Conservation (phyloP, 352 stramenopile species). For the Saprolegnia parasitica region DNA sequence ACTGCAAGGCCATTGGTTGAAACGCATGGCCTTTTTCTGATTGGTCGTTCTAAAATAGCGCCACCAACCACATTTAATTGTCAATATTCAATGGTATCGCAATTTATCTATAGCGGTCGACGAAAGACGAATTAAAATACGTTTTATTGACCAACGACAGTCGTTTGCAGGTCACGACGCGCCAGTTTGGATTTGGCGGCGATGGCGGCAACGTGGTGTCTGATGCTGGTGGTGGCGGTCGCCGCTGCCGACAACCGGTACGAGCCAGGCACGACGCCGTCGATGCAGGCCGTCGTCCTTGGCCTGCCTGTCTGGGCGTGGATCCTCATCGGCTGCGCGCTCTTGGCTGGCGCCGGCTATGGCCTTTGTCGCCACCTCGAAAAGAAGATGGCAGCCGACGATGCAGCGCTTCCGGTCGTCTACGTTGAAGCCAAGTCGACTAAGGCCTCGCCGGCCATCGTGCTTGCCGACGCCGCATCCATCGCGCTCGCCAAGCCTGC, state of each 20-base stretch:
- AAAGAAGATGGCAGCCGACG: not conserved
- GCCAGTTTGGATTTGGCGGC: not conserved
- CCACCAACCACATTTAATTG: too few species aligned
- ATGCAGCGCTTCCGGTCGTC: not conserved
- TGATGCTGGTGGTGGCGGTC: not conserved
- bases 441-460: not conserved
- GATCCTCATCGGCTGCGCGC: conserved; percentile 3
- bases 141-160: too few species aligned
- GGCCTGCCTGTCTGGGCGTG: conserved; percentile 10
- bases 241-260: not conserved
- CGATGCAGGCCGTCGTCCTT: not conserved
- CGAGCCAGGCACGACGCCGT: not conserved
- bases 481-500: not conserved
- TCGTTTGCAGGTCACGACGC: too few species aligned
- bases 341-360: not conserved
- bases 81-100: too few species aligned
- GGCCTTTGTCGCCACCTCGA: not conserved
- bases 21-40: not conserved
- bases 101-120: too few species aligned
- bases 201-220: not conserved
- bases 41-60: not conserved
- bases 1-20: not conserved
- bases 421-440: not conserved
- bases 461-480: not conserved
- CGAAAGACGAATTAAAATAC: too few species aligned